These are phyloP conservation scores for Candida sp. DNA, from an alignment of 1,139 yeast genomes.

Conservation along the genomic window DNA sequence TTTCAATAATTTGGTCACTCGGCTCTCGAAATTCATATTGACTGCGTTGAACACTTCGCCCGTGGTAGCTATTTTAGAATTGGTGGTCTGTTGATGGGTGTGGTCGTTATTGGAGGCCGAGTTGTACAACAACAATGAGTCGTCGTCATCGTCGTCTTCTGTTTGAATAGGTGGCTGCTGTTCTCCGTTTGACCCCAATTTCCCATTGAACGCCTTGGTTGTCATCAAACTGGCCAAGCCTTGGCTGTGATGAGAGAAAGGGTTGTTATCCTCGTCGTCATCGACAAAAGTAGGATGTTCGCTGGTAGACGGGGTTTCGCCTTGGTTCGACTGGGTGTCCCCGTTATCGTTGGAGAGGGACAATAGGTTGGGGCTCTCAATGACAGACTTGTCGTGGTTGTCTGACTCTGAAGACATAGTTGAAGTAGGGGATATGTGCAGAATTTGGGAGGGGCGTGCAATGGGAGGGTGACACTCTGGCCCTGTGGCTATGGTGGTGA, in stretches of 20 bases:
- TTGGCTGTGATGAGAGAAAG: constrained; percentile 40
- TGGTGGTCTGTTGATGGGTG: constrained; percentile 5
- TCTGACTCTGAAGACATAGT: background rate
- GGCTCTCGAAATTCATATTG: constrained; percentile 39
- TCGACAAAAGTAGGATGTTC: constrained; percentile 8
- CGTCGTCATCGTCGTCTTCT: constrained; percentile 20
- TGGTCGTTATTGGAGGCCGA: constrained; percentile 13
- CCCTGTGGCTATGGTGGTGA: background rate
- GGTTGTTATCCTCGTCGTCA: constrained; percentile 57
- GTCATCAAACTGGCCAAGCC: constrained; percentile 33
- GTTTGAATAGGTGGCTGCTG: background rate
- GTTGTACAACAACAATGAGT: constrained; percentile 33
- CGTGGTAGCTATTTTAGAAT: constrained; percentile 2
- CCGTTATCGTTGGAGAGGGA: background rate
- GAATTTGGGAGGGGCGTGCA: background rate
- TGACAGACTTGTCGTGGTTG: background rate
- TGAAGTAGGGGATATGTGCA: background rate
- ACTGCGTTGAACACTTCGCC: constrained; percentile 29
- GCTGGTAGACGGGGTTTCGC: background rate
- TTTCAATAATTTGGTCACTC: constrained; percentile 39
- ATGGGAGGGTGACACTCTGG: no score
- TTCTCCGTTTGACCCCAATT: constrained; percentile 8
- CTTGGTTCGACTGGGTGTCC: background rate
- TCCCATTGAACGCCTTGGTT: constrained; percentile 11
- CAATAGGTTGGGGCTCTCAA: background rate